These are phyloP conservation scores for Diplodia sapinea DNA, from an alignment of 2,329 filamentous ascomycete genomes.

Conservation along the genomic window DNA sequence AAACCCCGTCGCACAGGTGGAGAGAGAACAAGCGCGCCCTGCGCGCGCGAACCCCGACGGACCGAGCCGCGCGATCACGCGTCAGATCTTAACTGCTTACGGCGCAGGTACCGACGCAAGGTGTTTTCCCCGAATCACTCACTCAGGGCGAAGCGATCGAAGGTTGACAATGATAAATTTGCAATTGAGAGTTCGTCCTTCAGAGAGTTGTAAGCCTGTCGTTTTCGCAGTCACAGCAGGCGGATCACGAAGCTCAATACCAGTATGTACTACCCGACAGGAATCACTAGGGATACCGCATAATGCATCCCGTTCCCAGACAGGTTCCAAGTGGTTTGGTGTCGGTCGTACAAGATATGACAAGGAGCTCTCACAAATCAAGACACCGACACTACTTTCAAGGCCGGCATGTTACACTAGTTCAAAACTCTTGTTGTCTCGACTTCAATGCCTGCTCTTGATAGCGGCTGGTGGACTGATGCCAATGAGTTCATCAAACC, in stretches of 20 bases:
- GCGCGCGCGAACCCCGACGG: not conserved
- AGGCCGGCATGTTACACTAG: not conserved
- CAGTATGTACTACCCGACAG: not conserved
- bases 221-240: not conserved
- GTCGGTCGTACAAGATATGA: not conserved
- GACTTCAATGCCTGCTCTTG: not conserved
- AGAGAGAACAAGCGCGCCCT: not conserved
- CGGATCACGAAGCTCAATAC: not conserved
- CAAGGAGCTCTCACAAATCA: not conserved
- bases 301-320: slow-evolving; percentile 1
- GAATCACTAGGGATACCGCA: not conserved
- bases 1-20: not conserved
- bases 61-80: slow-evolving; percentile 25
- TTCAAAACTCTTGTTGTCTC: not conserved
- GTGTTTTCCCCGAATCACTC: not conserved
- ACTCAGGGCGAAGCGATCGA: no score
- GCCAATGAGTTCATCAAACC: not conserved
- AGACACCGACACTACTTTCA: not conserved
- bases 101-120: slow-evolving; percentile 8
- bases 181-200: not conserved
- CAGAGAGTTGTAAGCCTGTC: not conserved
- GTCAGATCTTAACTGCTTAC: slow-evolving; percentile 2
- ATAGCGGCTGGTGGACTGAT: not conserved
- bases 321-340: not conserved
- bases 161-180: not conserved